A percentile compares a stretch with the other conserved stretches of the same genome.
Conservation (phyloP, 345 rosid genomes). For the Angophora floribunda region DNA sequence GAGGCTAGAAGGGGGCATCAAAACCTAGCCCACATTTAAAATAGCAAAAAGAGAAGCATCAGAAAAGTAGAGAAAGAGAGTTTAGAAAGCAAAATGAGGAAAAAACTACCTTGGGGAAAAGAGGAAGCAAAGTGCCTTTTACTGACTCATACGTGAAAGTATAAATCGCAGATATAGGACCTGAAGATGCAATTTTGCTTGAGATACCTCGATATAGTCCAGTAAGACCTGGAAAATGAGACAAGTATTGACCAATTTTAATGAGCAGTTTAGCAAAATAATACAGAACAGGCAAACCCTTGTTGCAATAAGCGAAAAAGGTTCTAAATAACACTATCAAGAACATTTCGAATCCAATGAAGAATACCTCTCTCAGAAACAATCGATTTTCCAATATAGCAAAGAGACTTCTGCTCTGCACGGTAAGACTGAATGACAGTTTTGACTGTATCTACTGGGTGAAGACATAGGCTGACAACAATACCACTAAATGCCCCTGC, state of each 20-base stretch:
- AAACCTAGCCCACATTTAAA: background rate
- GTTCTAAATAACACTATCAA: background rate
- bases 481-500: constrained; percentile 86
- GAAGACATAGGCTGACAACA: constrained; percentile 83
- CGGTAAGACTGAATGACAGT: constrained; percentile 69
- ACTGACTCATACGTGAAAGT: constrained; percentile 83
- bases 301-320: accelerated
- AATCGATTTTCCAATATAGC: constrained; percentile 56
- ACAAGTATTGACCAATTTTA: background rate
- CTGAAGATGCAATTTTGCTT: constrained; percentile 83
- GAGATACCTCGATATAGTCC: constrained; percentile 85
- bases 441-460: constrained; percentile 87
- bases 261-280: background rate
- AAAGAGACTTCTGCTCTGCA: constrained; percentile 58
- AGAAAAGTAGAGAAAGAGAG: background rate
- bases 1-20: background rate
- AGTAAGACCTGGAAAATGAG: constrained; percentile 40
- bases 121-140: constrained; percentile 75
- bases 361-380: constrained; percentile 76
- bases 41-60: background rate
- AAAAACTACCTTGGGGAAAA: constrained; percentile 52
- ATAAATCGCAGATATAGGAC: constrained; percentile 89
- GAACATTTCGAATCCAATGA: background rate
- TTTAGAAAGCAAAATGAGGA: background rate
- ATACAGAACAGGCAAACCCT: background rate